These are phyloP conservation scores for Lodderomyces orthopsilosis DNA, from an alignment of 1,139 yeast species.

Conservation along the genomic window DNA sequence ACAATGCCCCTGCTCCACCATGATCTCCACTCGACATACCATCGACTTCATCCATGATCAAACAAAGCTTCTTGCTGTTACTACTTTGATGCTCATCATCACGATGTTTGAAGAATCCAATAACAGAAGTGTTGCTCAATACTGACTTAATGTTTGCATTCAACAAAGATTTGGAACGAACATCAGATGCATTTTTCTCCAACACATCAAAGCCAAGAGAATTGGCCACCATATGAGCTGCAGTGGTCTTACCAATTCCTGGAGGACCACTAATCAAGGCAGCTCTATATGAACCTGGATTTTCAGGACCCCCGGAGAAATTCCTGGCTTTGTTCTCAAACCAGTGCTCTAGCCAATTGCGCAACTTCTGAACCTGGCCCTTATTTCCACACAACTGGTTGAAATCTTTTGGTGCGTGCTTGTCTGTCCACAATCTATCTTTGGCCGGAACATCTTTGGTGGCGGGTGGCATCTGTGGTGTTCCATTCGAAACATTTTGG, in stretches of 20 bases:
- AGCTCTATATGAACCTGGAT: slow-evolving; percentile 69
- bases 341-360: slow-evolving; percentile 81
- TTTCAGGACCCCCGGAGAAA: slow-evolving; percentile 59
- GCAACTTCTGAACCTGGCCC: slow-evolving; percentile 62
- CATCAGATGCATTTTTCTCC: slow-evolving; percentile 85
- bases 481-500: background rate
- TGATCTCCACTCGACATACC: slow-evolving; percentile 99
- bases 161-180: slow-evolving; percentile 76
- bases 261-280: slow-evolving; percentile 85
- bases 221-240: slow-evolving; percentile 71
- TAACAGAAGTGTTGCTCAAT: slow-evolving; percentile 77
- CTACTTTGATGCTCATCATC: slow-evolving; percentile 24
- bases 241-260: slow-evolving; percentile 79
- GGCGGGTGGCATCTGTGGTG: slow-evolving; percentile 26
- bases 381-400: slow-evolving; percentile 91
- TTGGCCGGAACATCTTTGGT: slow-evolving; percentile 34
- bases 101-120: slow-evolving; percentile 63
- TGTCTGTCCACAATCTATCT: slow-evolving; percentile 85
- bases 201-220: slow-evolving; percentile 67
- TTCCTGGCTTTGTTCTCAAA: slow-evolving; percentile 51
- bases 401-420: slow-evolving; percentile 78
- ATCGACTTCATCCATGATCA: slow-evolving; percentile 98
- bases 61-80: slow-evolving; percentile 57
- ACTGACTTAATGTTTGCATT: slow-evolving; percentile 68
- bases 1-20: slow-evolving; percentile 96